A percentile compares a stretch with the other conserved stretches of the same genome.
These are phyloP conservation scores for Apophysomyces trapeziformis DNA, from an alignment of 371 early-diverging fungal genomes.

Conservation along the genomic window DNA sequence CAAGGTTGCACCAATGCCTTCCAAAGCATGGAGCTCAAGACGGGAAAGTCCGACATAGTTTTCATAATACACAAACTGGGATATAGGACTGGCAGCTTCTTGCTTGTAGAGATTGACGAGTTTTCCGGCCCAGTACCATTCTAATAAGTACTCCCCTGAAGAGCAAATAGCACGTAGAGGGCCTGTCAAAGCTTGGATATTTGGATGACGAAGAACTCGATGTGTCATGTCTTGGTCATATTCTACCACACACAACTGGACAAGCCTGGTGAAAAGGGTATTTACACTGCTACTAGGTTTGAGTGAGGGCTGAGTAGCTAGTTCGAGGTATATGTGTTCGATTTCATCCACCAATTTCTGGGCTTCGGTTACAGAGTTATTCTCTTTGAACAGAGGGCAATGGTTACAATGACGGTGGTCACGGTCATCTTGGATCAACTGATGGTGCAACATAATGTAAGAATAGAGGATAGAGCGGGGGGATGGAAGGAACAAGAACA, in stretches of 20 bases:
- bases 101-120: conserved; percentile 4
- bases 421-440: not conserved
- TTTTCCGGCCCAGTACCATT: conserved; percentile 29
- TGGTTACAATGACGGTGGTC: conserved; percentile 6
- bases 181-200: conserved; percentile 15
- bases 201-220: conserved; percentile 18
- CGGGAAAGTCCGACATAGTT: conserved; percentile 43
- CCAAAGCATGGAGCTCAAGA: conserved; percentile 39
- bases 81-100: not conserved
- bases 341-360: conserved; percentile 23
- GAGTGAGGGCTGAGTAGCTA: conserved; percentile 15
- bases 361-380: not conserved
- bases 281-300: conserved; percentile 31
- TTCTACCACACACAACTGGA: conserved; percentile 25
- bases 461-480: not conserved
- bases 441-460: conserved; percentile 16
- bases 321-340: conserved; percentile 16
- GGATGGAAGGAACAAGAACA: not conserved
- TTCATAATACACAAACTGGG: conserved; percentile 39
- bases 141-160: conserved; percentile 36
- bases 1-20: conserved; percentile 29
- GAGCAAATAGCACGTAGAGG: conserved; percentile 30
- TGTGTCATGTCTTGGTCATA: conserved; percentile 14
- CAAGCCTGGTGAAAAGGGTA: conserved; percentile 34
- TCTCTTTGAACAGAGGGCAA: not conserved